Evolutionary conservation across 2,329 filamentous ascomycete genomes (phyloP), one percentile per base, ranked within the genome.

Genomic region (Meredithiella fracta): DNA sequence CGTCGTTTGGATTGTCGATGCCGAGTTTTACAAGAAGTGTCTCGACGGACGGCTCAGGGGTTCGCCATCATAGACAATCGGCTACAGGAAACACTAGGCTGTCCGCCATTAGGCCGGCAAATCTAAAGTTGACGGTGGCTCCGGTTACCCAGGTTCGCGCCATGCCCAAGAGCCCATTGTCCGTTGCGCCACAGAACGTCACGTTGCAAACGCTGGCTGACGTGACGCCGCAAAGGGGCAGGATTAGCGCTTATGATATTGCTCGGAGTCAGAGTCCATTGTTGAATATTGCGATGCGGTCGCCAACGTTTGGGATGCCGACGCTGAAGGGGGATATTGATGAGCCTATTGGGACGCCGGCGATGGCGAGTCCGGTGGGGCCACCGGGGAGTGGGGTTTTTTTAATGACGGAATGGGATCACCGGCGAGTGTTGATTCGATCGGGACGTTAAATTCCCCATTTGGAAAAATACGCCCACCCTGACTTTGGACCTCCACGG

Each of bases 81-180:
- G 17, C n/a, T 23, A 54, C 31, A 3, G 44, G 38, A 3, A 58
- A 53, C 26, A 17, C 42, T 14, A 40, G 57, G 4, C 51, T 56
- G 8, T 51, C 44, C 22, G 54, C 57, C 11, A 53, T 56, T 38
- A 49, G 54, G n/a, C 57, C 57, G 15, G 50, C 57, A 4, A 50
- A 52, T 2, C 25, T 58, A 20, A 55, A 51, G n/a, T 34, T 58
- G 15, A 40, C 53, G 6, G 53, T 29, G 6, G 47, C 31, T 40
- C 44, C 51, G 29, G 47, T 22, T n/a, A 44, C 40, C 20, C 29
- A 34, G 11, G 51, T 50, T 1, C 44, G 44, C 15, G 29, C 55
- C 3, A 57, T 57, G 51, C 55, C 55, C 25, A 54, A 54, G 44
- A 57, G 55, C 14, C 55, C 55, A 17, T 42, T 57, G n/a, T 37